A percentile compares a stretch with the other conserved stretches of the same genome.
phyloP scores from a whole-genome alignment of 345 rosid species.

The Excoecaria cochinchinensis region DNA sequence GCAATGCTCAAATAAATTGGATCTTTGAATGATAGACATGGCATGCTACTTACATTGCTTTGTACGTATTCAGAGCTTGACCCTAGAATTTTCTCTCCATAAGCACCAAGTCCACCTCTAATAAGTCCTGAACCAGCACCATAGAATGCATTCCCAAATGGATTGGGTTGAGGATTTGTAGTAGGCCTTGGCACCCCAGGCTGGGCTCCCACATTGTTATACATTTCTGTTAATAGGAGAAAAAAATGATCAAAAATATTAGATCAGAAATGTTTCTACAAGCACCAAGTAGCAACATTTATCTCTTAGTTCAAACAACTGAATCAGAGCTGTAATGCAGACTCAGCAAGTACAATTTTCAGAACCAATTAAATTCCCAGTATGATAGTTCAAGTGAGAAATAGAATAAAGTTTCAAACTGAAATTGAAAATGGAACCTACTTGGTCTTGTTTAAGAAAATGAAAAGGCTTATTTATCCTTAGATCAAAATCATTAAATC shows the following conservation, averaged over 20 bases:
- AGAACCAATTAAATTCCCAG: background rate
- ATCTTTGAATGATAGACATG: background rate
- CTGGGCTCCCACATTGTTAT: slow-evolving; percentile 62
- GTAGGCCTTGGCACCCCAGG: slow-evolving; percentile 73
- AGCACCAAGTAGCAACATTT: background rate
- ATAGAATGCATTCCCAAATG: slow-evolving; percentile 83
- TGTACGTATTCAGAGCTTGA: slow-evolving; percentile 97
- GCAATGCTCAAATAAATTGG: slow-evolving; percentile 8
- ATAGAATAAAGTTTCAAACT: background rate
- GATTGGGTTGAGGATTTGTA: slow-evolving; percentile 65
- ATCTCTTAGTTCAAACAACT: background rate
- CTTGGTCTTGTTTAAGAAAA: background rate
- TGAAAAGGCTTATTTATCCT: background rate
- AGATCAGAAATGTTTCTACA: background rate
- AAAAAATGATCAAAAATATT: background rate
- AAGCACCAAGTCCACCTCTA: slow-evolving; percentile 86
- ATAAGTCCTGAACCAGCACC: slow-evolving; percentile 97
- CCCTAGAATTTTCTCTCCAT: slow-evolving; percentile 86
- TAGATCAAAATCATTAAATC: background rate
- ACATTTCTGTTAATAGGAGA: slow-evolving; percentile 53
- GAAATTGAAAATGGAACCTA: background rate
- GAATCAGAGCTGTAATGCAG: background rate
- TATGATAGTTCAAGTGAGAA: background rate
- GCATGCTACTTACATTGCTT: slow-evolving; percentile 77
- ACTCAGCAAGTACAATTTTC: background rate